Conservation (phyloP, 129 eudicot genomes). For the Heracleum sosnowskyi region DNA sequence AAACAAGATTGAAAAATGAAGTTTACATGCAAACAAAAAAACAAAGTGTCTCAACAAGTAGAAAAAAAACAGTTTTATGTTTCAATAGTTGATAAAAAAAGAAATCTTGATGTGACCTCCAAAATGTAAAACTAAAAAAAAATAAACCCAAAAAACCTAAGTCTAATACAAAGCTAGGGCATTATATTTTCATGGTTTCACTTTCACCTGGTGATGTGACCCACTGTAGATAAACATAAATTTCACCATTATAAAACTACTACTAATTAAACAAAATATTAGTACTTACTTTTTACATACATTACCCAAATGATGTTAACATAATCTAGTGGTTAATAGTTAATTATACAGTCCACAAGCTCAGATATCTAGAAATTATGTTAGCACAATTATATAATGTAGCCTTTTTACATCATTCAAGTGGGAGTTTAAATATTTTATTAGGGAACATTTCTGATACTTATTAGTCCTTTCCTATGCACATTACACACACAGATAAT, state of each 20-base stretch:
- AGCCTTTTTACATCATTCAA: background rate
- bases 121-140: slow-evolving; percentile 25
- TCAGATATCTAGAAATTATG: slow-evolving; percentile 6
- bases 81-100: background rate
- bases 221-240: slow-evolving; percentile 38
- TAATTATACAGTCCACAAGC: background rate
- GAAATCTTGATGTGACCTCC: slow-evolving; percentile 20
- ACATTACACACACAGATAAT: background rate
- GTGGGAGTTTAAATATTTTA: background rate
- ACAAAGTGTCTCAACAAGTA: background rate
- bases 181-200: slow-evolving; percentile 23
- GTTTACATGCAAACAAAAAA: background rate
- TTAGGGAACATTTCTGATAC: background rate
- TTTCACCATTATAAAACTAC: background rate
- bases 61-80: background rate
- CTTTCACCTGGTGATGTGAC: slow-evolving; percentile 82
- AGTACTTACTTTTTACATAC: background rate
- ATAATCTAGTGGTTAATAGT: slow-evolving; percentile 4
- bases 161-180: slow-evolving; percentile 23
- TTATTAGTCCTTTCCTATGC: background rate
- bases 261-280: background rate
- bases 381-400: background rate
- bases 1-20: slow-evolving; percentile 2
- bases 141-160: slow-evolving; percentile 25
- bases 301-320: background rate